phyloP scores from a whole-genome alignment of 2,329 filamentous ascomycete genomes.

The Fusarium stilboides region DNA sequence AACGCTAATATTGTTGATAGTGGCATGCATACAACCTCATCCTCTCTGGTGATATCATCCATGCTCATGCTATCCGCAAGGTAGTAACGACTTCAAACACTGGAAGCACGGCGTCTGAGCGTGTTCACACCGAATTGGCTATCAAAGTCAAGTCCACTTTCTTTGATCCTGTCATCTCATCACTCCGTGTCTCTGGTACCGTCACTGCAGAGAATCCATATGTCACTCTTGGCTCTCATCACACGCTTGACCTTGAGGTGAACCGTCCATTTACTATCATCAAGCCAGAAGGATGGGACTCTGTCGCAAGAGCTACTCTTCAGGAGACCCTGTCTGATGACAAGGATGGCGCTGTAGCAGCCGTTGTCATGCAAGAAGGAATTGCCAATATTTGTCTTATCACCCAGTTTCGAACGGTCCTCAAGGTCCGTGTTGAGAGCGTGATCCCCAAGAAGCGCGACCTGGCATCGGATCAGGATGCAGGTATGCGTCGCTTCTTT shows the following conservation, averaged over 20 bases:
- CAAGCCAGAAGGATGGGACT: constrained; percentile 91
- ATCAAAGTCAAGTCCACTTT: constrained; percentile 71
- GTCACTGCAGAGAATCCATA: constrained; percentile 68
- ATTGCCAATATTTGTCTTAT: constrained; percentile 87
- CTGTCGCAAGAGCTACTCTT: constrained; percentile 83
- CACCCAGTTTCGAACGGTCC: constrained; percentile 82
- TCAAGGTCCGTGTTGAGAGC: constrained; percentile 75
- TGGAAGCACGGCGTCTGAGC: constrained; percentile 66
- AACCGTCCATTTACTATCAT: constrained; percentile 89
- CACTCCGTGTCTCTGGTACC: constrained; percentile 70
- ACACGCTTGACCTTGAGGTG: constrained; percentile 84
- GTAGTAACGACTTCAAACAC: constrained; percentile 64
- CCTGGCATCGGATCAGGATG: constrained; percentile 75
- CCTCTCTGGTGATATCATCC: constrained; percentile 66
- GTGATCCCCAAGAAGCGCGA: constrained; percentile 78
- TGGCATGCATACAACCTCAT: constrained; percentile 76
- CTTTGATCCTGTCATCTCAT: constrained; percentile 70
- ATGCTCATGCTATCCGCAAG: constrained; percentile 70
- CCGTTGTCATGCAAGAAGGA: constrained; percentile 94
- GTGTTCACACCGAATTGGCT: constrained; percentile 71
- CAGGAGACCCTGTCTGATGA: constrained; percentile 84
- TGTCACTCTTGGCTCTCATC: constrained; percentile 69
- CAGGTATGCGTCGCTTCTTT: constrained; percentile 82
- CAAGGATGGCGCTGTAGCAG: constrained; percentile 85
- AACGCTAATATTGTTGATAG: constrained; percentile 49